Base-by-base conservation (phyloP, 2,329 filamentous ascomycete species). In the Byssoonygena ceratinophila region DNA sequence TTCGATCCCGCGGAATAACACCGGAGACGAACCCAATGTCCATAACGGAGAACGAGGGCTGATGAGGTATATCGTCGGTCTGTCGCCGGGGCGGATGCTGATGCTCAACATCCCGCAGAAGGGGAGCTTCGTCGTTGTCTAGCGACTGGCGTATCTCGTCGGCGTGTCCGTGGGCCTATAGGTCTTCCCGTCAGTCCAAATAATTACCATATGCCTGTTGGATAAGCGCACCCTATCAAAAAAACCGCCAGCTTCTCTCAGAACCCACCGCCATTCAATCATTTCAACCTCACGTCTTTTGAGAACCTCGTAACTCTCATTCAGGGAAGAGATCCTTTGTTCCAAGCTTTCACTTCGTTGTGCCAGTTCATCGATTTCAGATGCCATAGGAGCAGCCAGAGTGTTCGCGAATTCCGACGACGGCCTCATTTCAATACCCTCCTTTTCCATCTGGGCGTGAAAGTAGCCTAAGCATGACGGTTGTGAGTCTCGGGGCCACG, bases 1-100 rank as follows among this genome's bases (percentile, higher is more conserved):
- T 91, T 47, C 91, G 83, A 65, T 97, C 91, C 51, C 92, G 82
- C 34, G 87, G 81, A 62, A 98, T 97, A 61, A 97, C 92, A 71
- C 92, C 92, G 51, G 92, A 87, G 50, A 98, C 91, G 64, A 98
- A 98, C 8, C 92, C 92, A 66, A 98, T 98, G 73, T 97, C 96
- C 87, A 97, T 94, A 57, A 89, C 88, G 4, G 88, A 92, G 70
- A 98, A 96, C 39, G 87, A 92, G 59, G 85, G 82, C 65, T 92
- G 84, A n/a, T 75, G 74, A 47, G 74, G 74, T 49, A 74, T 71
- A 54, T 78, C 77, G 14, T 80, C 79, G 55, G 87, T 85, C 47
- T 80, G 73, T 51, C 77, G 77, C 52, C 75, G 69, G 56, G 62
- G 64, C n/a, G 60, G 54, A 44, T 76, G 77, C 65, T 90, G 83